Evolutionary conservation across 164 flowering plant genomes (phyloP).

Genomic region (Cinnamomum micranthum): DNA sequence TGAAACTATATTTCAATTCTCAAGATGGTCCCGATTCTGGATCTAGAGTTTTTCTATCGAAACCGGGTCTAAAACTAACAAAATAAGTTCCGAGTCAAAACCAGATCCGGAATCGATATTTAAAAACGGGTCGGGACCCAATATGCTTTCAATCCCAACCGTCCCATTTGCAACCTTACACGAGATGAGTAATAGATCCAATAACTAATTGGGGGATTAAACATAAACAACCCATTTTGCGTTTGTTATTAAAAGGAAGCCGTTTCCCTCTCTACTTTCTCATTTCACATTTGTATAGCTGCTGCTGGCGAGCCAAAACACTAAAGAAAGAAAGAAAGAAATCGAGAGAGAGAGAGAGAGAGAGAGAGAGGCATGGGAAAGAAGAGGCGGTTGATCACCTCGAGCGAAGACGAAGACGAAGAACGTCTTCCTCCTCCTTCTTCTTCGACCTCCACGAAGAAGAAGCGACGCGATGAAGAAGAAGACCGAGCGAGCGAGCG

Average conservation of each 20-base stretch:
- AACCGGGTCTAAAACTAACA: too few relatives aligned
- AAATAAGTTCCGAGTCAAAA: too few relatives aligned
- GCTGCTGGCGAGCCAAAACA: not conserved
- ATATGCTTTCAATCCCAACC: too few relatives aligned
- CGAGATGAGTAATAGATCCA: not conserved
- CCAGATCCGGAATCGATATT: too few relatives aligned
- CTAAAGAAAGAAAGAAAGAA: not conserved
- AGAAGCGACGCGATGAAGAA: not conserved
- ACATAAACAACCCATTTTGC: not conserved
- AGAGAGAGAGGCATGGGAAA: conserved; percentile 34
- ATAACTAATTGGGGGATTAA: not conserved
- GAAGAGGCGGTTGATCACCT: conserved; percentile 46
- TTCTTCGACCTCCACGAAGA: not conserved
- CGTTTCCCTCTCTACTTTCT: not conserved
- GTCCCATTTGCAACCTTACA: too few relatives aligned
- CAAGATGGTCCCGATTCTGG: rapidly evolving
- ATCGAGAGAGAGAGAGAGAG: not conserved
- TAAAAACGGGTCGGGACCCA: too few relatives aligned
- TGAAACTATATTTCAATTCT: too few relatives aligned
- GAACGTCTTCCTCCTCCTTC: conserved; percentile 6
- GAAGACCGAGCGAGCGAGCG: not conserved
- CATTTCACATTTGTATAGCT: not conserved
- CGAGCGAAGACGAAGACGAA: conserved; percentile 70
- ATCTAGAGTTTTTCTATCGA: too few relatives aligned
- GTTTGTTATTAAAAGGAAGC: not conserved